Percentiles rank a stretch among this genome's conserved stretches.
Evolutionary conservation across 2,329 filamentous ascomycete genomes (phyloP).

Genomic region (Aspergillus hiratsukae): DNA sequence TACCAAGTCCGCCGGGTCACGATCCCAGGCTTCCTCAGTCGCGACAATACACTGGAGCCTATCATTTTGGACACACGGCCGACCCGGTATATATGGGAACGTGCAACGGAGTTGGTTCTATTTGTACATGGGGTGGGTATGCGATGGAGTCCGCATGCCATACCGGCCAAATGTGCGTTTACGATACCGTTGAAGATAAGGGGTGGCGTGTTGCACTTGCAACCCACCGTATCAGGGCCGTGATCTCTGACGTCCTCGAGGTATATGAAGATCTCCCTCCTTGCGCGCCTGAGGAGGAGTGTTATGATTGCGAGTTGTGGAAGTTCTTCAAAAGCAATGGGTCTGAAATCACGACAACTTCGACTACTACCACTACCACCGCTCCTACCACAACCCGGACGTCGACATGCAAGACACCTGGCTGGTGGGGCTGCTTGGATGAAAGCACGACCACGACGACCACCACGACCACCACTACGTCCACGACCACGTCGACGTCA

Average conservation of each 20-base stretch:
- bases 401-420: conserved; percentile 39
- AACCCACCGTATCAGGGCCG: conserved; percentile 82
- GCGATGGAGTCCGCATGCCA: conserved; percentile 93
- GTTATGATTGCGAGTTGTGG: conserved; percentile 87
- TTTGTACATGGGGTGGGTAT: conserved; percentile 88
- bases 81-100: conserved; percentile 93
- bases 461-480: conserved; percentile 22
- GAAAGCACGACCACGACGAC: conserved; percentile 28
- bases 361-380: conserved; percentile 28
- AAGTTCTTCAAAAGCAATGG: conserved; percentile 93
- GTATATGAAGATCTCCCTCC: conserved; percentile 75
- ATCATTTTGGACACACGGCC: conserved; percentile 91
- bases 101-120: conserved; percentile 84
- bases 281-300: conserved; percentile 72
- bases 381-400: conserved; percentile 32
- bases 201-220: conserved; percentile 89
- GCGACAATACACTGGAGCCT: conserved; percentile 69
- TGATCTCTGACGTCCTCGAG: conserved; percentile 82
- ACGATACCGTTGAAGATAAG: conserved; percentile 86
- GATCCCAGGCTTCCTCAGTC: conserved; percentile 67
- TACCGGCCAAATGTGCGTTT: conserved; percentile 79
- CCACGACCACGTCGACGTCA: conserved; percentile 28
- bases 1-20: conserved; percentile 77
- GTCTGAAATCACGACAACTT: conserved; percentile 61
- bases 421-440: conserved; percentile 43